Evolutionary conservation across 2,329 filamentous ascomycete species (phyloP).

Genomic region (Trichoderma sp.): DNA sequence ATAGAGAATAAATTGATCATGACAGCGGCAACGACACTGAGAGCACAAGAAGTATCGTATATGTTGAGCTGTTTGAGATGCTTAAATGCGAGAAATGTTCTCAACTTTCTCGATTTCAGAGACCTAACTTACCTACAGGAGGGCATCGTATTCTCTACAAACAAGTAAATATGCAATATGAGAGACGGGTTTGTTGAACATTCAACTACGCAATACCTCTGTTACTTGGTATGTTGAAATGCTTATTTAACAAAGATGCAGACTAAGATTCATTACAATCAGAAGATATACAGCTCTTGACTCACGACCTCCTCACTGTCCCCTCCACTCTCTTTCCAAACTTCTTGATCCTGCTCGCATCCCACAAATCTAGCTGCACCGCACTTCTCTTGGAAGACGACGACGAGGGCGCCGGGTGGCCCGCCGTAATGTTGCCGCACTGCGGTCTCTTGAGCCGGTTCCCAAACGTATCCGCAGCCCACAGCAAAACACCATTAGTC

Average conservation of each 20-base stretch:
- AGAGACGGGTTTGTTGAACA: too few relatives aligned
- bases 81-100: too few relatives aligned
- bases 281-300: not conserved
- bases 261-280: not conserved
- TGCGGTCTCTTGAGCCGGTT: slow-evolving; percentile 56
- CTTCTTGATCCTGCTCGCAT: slow-evolving; percentile 51
- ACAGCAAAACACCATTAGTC: slow-evolving; percentile 69
- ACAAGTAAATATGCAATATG: too few relatives aligned
- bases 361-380: slow-evolving; percentile 48
- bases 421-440: slow-evolving; percentile 52
- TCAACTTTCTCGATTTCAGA: too few relatives aligned
- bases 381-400: slow-evolving; percentile 40
- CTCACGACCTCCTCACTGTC: not conserved
- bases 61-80: too few relatives aligned
- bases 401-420: slow-evolving; percentile 31
- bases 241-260: too few relatives aligned
- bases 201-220: too few relatives aligned
- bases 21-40: too few relatives aligned
- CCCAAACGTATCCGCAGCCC: slow-evolving; percentile 64
- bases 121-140: too few relatives aligned
- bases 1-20: not conserved
- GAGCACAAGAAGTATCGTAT: too few relatives aligned
- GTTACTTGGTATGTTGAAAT: not conserved
- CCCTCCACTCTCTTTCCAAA: slow-evolving; percentile 37
- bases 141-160: too few relatives aligned